Percentiles rank a stretch among this genome's conserved stretches.
These are phyloP conservation scores for Ogataea hybrid DNA, from an alignment of 1,139 yeast species.

Conservation along the genomic window DNA sequence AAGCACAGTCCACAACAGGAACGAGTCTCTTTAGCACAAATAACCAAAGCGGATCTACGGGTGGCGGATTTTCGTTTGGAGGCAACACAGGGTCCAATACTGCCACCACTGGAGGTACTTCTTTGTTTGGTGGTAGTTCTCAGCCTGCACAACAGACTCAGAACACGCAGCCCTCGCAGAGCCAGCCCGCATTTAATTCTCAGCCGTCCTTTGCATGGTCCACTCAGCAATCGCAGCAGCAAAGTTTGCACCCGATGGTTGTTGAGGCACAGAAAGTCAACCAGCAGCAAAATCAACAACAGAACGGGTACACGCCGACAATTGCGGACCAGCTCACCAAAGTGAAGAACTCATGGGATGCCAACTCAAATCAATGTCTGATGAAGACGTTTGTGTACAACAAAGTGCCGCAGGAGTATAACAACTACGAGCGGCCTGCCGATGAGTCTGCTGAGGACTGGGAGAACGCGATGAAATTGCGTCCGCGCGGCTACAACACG, in stretches of 20 bases:
- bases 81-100: slow-evolving; percentile 10
- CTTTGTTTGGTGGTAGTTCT: neutral
- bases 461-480: slow-evolving; percentile 80
- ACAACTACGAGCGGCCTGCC: slow-evolving; percentile 61
- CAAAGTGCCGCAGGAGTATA: slow-evolving; percentile 65
- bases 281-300: slow-evolving; percentile 23
- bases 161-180: slow-evolving; percentile 9
- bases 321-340: slow-evolving; percentile 79
- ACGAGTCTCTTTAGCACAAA: neutral
- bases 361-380: slow-evolving; percentile 68
- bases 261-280: slow-evolving; percentile 35
- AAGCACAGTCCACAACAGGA: neutral
- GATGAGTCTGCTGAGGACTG: slow-evolving; percentile 87
- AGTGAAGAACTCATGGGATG: slow-evolving; percentile 92
- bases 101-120: neutral
- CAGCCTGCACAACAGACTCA: neutral
- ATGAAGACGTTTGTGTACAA: slow-evolving; percentile 88
- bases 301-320: slow-evolving; percentile 55
- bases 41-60: slow-evolving; percentile 13
- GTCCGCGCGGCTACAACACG: slow-evolving; percentile 59
- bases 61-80: slow-evolving; percentile 33
- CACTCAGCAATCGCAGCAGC: slow-evolving; percentile 34
- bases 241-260: slow-evolving; percentile 32
- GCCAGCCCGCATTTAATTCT: slow-evolving; percentile 42
- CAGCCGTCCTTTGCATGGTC: slow-evolving; percentile 50